These are phyloP conservation scores for Sonneratia caseolaris DNA, from an alignment of 345 rosid species.

Conservation along the genomic window DNA sequence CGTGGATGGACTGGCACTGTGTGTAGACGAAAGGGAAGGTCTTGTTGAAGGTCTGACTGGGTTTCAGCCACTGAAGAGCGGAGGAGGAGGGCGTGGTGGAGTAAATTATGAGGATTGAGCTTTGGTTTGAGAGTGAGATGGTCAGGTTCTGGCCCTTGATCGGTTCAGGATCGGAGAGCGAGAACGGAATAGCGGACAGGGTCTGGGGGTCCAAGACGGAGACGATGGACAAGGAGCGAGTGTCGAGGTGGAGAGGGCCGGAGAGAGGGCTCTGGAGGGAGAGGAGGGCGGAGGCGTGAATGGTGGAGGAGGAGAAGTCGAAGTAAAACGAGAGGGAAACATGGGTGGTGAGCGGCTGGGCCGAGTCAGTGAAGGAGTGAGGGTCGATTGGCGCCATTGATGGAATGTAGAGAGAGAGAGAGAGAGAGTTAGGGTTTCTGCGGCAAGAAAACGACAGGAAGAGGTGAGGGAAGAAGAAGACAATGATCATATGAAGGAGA, in stretches of 20 bases:
- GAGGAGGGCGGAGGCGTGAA: constrained; percentile 73
- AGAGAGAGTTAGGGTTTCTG: constrained; percentile 13
- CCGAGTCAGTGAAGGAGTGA: constrained; percentile 70
- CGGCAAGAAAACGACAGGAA: neutral
- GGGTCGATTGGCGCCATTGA: constrained; percentile 76
- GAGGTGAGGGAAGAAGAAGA: neutral
- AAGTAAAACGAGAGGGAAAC: constrained; percentile 62
- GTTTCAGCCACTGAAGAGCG: constrained; percentile 86
- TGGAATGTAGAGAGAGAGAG: neutral
- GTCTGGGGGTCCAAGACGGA: constrained; percentile 37
- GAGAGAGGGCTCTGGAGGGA: constrained; percentile 35
- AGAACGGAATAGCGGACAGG: constrained; percentile 32
- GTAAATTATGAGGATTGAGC: constrained; percentile 35
- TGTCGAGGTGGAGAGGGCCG: constrained; percentile 56
- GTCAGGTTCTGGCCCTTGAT: constrained; percentile 43
- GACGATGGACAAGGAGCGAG: constrained; percentile 49
- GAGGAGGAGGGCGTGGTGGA: constrained; percentile 65
- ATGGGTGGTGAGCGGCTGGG: constrained; percentile 62
- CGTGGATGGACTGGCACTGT: constrained; percentile 81
- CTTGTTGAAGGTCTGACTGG: constrained; percentile 64
- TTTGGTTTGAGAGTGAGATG: constrained; percentile 33
- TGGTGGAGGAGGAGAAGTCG: constrained; percentile 58
- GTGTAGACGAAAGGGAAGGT: constrained; percentile 67
- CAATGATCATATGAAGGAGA: neutral
- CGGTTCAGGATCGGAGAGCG: constrained; percentile 33